Evolutionary conservation across 768 basidiomycete species (phyloP).

Genomic region (Agrocybe praecox): DNA sequence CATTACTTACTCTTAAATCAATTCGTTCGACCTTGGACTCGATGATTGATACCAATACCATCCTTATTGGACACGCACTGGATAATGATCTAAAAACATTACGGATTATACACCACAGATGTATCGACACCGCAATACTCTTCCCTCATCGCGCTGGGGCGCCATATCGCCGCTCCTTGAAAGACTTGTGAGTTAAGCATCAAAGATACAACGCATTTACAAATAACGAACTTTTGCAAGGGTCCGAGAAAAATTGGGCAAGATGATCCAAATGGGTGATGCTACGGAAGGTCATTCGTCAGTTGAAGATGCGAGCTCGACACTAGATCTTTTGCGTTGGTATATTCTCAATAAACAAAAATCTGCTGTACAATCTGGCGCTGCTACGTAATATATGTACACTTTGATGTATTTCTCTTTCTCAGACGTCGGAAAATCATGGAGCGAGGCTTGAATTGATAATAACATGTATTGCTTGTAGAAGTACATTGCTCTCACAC

Average conservation of each 20-base stretch:
- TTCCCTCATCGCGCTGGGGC: constrained; percentile 78
- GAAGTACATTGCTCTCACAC: not conserved
- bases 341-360: constrained; percentile 66
- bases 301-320: constrained; percentile 86
- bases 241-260: constrained; percentile 79
- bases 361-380: constrained; percentile 18
- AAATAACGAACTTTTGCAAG: constrained; percentile 39
- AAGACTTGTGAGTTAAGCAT: constrained; percentile 63
- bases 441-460: not conserved
- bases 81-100: constrained; percentile 95
- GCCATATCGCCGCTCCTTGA: constrained; percentile 81
- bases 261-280: constrained; percentile 80
- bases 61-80: constrained; percentile 87
- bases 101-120: constrained; percentile 80
- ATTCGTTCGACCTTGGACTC: constrained; percentile 70
- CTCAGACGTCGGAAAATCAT: not conserved
- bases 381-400: constrained; percentile 3
- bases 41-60: constrained; percentile 77
- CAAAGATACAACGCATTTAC: constrained; percentile 12
- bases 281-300: constrained; percentile 84
- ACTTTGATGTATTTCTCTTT: not conserved
- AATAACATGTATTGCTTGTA: constrained; percentile 1
- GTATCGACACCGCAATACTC: constrained; percentile 86
- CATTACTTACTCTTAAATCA: constrained; percentile 64
- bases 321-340: constrained; percentile 88